These are phyloP conservation scores for Pestalotiopsis fici DNA, from an alignment of 2,329 filamentous ascomycete species.

Conservation along the genomic window DNA sequence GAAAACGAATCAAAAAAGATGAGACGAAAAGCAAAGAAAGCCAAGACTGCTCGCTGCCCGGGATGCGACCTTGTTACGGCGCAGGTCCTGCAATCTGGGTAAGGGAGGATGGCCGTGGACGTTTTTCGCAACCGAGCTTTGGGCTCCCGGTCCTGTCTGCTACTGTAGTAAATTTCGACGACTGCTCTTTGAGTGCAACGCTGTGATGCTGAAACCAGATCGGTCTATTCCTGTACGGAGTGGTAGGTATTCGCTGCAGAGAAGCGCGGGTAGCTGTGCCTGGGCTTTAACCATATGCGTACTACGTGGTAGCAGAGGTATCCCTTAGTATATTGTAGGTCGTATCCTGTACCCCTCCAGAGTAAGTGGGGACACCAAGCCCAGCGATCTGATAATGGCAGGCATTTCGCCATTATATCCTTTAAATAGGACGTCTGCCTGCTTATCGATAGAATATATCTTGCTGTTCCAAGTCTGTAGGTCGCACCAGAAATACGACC, in stretches of 20 bases:
- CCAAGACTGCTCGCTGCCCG: slow-evolving; percentile 8
- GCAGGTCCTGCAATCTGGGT: slow-evolving; percentile 28
- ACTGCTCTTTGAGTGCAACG: slow-evolving; percentile 25
- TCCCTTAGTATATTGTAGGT: no score
- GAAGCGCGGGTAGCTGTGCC: slow-evolving; percentile 29
- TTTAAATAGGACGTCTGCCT: neutral
- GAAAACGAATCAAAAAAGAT: slow-evolving; percentile 1
- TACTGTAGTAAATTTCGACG: slow-evolving; percentile 23
- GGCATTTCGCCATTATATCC: neutral
- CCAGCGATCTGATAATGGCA: neutral
- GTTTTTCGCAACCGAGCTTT: slow-evolving; percentile 14
- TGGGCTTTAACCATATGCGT: slow-evolving; percentile 23
- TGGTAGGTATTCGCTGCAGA: slow-evolving; percentile 28
- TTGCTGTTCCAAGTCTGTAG: neutral
- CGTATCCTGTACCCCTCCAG: neutral
- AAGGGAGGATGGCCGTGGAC: neutral
- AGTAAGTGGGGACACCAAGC: neutral
- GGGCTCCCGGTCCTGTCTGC: slow-evolving; percentile 11
- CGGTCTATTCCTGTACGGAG: slow-evolving; percentile 29
- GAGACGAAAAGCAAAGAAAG: slow-evolving; percentile 2
- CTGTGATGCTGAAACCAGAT: slow-evolving; percentile 26
- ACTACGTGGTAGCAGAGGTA: slow-evolving; percentile 1
- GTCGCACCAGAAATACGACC: neutral
- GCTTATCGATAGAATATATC: neutral
- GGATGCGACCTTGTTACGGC: slow-evolving; percentile 26